Evolutionary conservation across 805 yeast genomes (phyloP), one percentile per base, ranked within the genome.

Genomic region (Nakazawaea holstii): DNA sequence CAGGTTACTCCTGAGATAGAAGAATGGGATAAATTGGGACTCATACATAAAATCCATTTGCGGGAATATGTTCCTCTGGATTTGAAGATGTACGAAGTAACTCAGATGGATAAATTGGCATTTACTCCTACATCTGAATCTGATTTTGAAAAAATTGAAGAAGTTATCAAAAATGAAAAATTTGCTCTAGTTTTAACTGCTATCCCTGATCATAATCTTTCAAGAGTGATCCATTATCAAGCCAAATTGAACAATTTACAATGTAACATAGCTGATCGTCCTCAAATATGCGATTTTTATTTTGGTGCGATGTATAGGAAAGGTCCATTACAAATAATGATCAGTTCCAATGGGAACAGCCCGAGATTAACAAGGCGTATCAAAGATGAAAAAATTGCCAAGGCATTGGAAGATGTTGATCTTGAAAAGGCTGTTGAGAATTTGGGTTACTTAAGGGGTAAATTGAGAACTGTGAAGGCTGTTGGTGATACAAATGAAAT

Each of bases 191-290:
- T 86, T 2, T 69, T 87, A 44, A 82, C 87, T 11, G 87, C 92
- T 43, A 76, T 88, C 36, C 88, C 85, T 59, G 89, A 85, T 58
- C 85, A 85, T 46, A 70, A 67, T 10, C 65, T 76, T 43, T 79
- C 87, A 31, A 68, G 73, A 20, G 63, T 66, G 52, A 79, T 87
- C 17, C 87, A 82, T 59, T 72, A 76, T 51, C 65, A 67, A 41
- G 69, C 76, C 52, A 64, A 70, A 51, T 55, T 62, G 43, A 55
- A 69, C 39, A 65, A 79, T 49, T 53, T 88, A 61, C 77, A 79
- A 26, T 88, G 85, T 24, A 87, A 87, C 58, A 82, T 87, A 35
- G 95, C 95, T 1, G 96, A 87, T 61, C 84, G 84, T 52, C 95
- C 95, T 2, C 75, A 77, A n/a, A 67, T 79, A 50, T 87, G 96